Evolutionary conservation across 768 basidiomycete species (phyloP), one percentile per base, ranked within the genome.

Genomic region (Rossbeevera mucosa): DNA sequence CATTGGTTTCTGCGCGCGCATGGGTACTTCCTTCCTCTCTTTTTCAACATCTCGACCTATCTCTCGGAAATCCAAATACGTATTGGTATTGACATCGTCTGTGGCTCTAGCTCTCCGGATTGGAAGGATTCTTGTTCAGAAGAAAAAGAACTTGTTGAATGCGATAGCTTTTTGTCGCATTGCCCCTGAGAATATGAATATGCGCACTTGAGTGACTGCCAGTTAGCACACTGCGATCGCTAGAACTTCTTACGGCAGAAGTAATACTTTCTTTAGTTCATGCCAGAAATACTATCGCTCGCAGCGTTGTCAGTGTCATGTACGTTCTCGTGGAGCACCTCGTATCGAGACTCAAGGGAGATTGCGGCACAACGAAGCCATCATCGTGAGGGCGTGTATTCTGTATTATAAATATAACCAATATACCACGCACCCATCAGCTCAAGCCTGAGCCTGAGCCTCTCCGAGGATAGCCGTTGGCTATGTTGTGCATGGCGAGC

Each of bases 1-100:
- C 49, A 53, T 55, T 57, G 51, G 54, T 51, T 51, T 54, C 36
- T 11, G 36, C 36, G 36, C 36, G 18, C 18, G 36, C 36, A 38
- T 38, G 36, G 36, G 36, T 38, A 12, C n/a, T 18, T 18, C 36
- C 11, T 38, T 18, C 18, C 36, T 38, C 36, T 4, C 9, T n/a
- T 36, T 38, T 38, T 18, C 36, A 18, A 38, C 36, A 18, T n/a
- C 36, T 38, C 36, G 18, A 38, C 18, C 36, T 38, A 38, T 38
- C 36, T 38, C 36, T 38, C 36, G 2, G 36, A 38, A 38, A 18
- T 38, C 36, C 18, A 38, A 38, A 38, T 38, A 38, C 36, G 18
- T 38, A 5, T 38, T 18, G 36, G 18, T 9, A 18, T 38, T 38
- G 36, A 38, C 36, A 18, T 38, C 36, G 18, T 11, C 18, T 38